Evolutionary conservation across 2,329 filamentous ascomycete species (phyloP).

Genomic region (Scedosporium minutisporum): DNA sequence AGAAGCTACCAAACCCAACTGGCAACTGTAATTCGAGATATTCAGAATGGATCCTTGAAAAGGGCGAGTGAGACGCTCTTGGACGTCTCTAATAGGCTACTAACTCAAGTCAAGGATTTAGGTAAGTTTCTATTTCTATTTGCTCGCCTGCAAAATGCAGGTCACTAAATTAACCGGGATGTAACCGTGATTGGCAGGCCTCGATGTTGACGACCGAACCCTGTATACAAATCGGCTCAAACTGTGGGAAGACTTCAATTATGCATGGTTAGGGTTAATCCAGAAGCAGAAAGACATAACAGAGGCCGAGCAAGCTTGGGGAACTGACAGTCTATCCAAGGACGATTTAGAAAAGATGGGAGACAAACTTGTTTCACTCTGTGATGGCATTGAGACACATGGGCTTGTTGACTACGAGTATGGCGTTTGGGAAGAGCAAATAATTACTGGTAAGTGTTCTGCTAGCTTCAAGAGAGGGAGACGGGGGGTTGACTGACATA

Average conservation of each 20-base stretch:
- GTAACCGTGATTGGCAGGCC: background rate
- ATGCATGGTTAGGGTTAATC: slow-evolving; percentile 34
- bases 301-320: slow-evolving; percentile 37
- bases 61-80: slow-evolving; percentile 42
- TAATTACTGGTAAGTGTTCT: slow-evolving; percentile 61
- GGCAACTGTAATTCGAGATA: slow-evolving; percentile 60
- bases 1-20: slow-evolving; percentile 46
- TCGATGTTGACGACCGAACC: slow-evolving; percentile 10
- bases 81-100: slow-evolving; percentile 44
- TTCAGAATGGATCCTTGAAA: slow-evolving; percentile 43
- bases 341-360: slow-evolving; percentile 70
- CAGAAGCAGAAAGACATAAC: slow-evolving; percentile 7
- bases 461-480: background rate
- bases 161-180: background rate
- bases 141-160: background rate
- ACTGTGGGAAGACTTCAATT: slow-evolving; percentile 90
- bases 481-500: background rate
- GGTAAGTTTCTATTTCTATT: slow-evolving; percentile 30
- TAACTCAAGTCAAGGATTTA: slow-evolving; percentile 44
- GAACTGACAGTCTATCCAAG: slow-evolving; percentile 52
- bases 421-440: slow-evolving; percentile 91
- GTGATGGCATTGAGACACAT: slow-evolving; percentile 78
- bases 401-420: slow-evolving; percentile 95
- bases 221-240: slow-evolving; percentile 57
- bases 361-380: slow-evolving; percentile 69